Percentiles rank a stretch among this genome's conserved stretches.
Evolutionary conservation across 2,329 filamentous ascomycete species (phyloP).

Genomic region (Septoria linicola): DNA sequence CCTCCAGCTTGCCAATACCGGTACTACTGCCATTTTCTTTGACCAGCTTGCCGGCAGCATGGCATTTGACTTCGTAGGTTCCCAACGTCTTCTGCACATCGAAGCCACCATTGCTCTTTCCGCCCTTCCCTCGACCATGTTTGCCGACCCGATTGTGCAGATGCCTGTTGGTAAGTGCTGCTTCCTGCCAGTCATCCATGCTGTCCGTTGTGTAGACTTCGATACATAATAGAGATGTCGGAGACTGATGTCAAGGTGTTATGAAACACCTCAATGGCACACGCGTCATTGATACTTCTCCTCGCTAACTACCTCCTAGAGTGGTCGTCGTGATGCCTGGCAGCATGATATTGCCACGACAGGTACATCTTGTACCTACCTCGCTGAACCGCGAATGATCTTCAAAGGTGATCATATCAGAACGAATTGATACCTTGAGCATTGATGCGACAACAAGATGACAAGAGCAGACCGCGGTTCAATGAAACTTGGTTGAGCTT

Average conservation of each 20-base stretch:
- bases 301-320: neutral
- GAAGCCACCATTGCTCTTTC: conserved; percentile 5
- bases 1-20: conserved; percentile 2
- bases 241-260: neutral
- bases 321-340: neutral
- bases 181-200: conserved; percentile 16
- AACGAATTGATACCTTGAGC: neutral
- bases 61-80: conserved; percentile 7
- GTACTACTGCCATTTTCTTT: neutral
- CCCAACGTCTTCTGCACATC: conserved; percentile 11
- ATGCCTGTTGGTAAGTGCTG: conserved; percentile 10
- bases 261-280: neutral
- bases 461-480: neutral
- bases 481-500: neutral
- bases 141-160: conserved; percentile 8
- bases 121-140: conserved; percentile 2
- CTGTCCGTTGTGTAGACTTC: neutral
- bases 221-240: neutral
- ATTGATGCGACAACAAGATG: neutral
- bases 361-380: too few species aligned
- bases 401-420: too few species aligned
- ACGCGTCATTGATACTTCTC: neutral
- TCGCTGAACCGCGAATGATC: too few species aligned
- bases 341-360: neutral
- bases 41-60: conserved; percentile 4